Evolutionary conservation across 495 filamentous ascomycete genomes (phyloP).

Genomic region (Annulohypoxylon maeteangense): DNA sequence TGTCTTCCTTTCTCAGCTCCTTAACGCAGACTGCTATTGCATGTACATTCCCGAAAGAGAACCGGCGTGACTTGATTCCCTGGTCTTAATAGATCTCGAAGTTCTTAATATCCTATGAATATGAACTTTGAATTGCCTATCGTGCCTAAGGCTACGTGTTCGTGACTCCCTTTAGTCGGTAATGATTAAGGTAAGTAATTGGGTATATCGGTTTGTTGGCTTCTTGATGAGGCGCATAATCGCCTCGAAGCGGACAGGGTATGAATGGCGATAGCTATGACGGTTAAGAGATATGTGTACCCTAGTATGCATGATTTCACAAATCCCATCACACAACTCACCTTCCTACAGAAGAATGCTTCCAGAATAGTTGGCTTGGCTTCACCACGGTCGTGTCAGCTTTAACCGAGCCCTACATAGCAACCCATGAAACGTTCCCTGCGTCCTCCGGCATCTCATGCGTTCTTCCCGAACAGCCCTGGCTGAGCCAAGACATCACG

Average conservation of each 20-base stretch:
- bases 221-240: not conserved
- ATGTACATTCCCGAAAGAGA: constrained; percentile 25
- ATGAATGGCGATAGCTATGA: not conserved
- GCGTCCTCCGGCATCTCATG: constrained; percentile 32
- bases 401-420: constrained; percentile 27
- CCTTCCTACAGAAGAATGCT: constrained; percentile 17
- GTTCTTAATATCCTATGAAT: constrained; percentile 27
- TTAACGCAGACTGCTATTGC: constrained; percentile 21
- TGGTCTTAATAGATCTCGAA: constrained; percentile 25
- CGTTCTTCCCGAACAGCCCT: constrained; percentile 29
- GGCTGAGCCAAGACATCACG: constrained; percentile 32
- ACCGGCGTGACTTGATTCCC: constrained; percentile 6
- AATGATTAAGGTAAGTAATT: not conserved
- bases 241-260: not conserved
- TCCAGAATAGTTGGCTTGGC: constrained; percentile 31
- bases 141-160: constrained; percentile 16
- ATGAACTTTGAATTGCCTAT: not conserved
- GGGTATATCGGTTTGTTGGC: not conserved
- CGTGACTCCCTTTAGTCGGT: constrained; percentile 3
- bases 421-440: constrained; percentile 23
- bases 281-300: not conserved
- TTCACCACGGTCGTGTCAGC: constrained; percentile 12
- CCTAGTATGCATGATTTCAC: not conserved
- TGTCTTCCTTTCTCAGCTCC: constrained; percentile 17
- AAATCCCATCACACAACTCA: not conserved